Evolutionary conservation across 2,329 filamentous ascomycete genomes (phyloP).

Genomic region (Ophiosphaerella korrae): DNA sequence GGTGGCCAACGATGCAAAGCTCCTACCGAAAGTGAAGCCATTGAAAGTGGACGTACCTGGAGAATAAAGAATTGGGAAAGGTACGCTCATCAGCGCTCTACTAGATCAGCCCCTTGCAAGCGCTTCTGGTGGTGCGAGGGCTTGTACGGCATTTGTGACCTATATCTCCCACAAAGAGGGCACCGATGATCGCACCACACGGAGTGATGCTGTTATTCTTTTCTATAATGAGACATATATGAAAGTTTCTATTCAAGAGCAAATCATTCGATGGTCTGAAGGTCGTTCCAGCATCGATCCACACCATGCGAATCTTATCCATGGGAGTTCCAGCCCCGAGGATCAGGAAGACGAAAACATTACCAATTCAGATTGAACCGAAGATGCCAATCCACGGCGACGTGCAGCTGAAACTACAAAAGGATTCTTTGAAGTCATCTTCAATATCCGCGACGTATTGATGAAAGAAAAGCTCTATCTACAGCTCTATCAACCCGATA

Average conservation of each 20-base stretch:
- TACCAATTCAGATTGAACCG: neutral
- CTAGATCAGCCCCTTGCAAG: constrained; percentile 12
- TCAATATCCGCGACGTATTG: neutral
- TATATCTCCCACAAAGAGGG: constrained; percentile 7
- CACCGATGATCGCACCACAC: constrained; percentile 3
- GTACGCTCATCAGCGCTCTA: constrained; percentile 13
- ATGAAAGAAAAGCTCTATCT: neutral
- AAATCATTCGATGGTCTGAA: constrained; percentile 4
- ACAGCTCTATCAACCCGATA: neutral
- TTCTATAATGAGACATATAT: constrained; percentile 6
- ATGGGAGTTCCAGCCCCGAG: neutral
- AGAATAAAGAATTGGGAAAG: constrained; percentile 18
- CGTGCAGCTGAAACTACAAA: constrained; percentile 6
- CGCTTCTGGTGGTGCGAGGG: constrained; percentile 4
- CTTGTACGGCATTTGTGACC: constrained; percentile 13
- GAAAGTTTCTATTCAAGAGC: constrained; percentile 2
- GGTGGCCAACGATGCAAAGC: neutral
- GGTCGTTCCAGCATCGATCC: neutral
- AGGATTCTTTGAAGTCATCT: constrained; percentile 16
- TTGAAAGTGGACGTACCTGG: constrained; percentile 13
- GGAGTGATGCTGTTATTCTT: constrained; percentile 11
- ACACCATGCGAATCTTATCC: too few relatives aligned
- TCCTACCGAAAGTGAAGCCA: neutral
- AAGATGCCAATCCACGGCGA: neutral
- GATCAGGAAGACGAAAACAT: constrained; percentile 3